Base-by-base conservation (phyloP, 2,329 filamentous ascomycete species). In the Leptographium procerum region DNA sequence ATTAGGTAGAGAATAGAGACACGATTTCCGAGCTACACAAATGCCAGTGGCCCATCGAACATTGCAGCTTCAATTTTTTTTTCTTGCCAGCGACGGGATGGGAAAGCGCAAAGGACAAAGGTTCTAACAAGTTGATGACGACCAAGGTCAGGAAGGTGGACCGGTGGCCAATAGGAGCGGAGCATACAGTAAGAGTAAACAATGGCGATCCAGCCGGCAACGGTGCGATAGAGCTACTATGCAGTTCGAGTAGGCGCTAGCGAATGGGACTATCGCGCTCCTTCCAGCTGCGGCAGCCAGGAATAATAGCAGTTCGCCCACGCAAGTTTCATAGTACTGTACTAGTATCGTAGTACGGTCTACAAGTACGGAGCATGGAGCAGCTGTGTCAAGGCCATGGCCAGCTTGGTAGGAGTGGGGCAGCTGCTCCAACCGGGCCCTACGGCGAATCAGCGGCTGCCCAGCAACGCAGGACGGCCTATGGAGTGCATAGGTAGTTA, bases 111-210 rank as follows among this genome's bases (percentile, higher is more conserved):
- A 43, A 34, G 47, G 40, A 56, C 10, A 29, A 52, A 22, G 50
- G 22, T 24, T 45, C 19, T 31, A 19, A n/a, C 33, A 40, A 48
- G 29, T 47, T 40, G 34, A 31, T 22, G 33, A 24, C 29, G 13
- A 28, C 52, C 40, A 51, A 54, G 24, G 40, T n/a, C n/a, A 13
- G 26, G 34, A 54, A 24, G 13, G 31, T 13, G 33, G 33, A 9
- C 22, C n/a, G 22, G 28, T 28, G 59, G 56, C 63, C 61, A 65
- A 63, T 63, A 59, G 57, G 59, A 59, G 58, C 55, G 47, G 11
- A 48, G 47, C 14, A 28, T 40, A 28, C 48, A 51, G 45, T 26
- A 57, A 55, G 57, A 60, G 61, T 65, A 65, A 65, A 65, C 64
- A 65, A 64, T 60, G 57, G 60, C 36, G 48, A 45, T 57, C 16